These are phyloP conservation scores for Plantago lanceolata DNA, from an alignment of 305 asterid species.

Conservation along the genomic window DNA sequence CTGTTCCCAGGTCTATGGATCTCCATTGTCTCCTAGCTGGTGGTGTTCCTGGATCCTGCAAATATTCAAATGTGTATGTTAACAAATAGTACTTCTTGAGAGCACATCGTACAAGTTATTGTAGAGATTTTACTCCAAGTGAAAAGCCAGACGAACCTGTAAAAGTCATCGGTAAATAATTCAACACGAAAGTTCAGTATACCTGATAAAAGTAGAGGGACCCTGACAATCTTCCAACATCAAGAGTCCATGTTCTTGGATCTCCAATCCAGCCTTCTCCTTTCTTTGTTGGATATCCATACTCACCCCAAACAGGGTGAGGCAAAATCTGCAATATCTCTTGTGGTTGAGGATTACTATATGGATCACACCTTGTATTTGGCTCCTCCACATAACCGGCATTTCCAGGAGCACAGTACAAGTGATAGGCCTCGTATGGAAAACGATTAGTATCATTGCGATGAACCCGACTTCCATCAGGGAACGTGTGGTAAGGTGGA, in stretches of 20 bases:
- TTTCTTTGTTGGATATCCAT: constrained; percentile 56
- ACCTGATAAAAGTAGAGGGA: constrained; percentile 71
- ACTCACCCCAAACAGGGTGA: constrained; percentile 64
- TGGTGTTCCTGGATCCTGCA: constrained; percentile 63
- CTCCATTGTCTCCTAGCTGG: constrained; percentile 65
- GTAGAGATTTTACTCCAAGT: background rate
- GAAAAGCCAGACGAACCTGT: background rate
- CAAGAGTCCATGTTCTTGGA: constrained; percentile 60
- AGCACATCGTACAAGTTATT: too few relatives aligned
- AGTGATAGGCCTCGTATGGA: constrained; percentile 64
- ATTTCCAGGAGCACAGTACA: constrained; percentile 63
- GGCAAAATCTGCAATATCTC: constrained; percentile 71
- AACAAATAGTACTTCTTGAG: background rate
- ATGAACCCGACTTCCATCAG: constrained; percentile 51
- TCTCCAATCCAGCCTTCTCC: constrained; percentile 77
- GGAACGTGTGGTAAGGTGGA: constrained; percentile 62
- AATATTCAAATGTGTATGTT: background rate
- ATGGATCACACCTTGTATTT: constrained; percentile 52
- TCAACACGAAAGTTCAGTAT: background rate
- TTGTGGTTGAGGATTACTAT: constrained; percentile 74
- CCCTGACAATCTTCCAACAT: constrained; percentile 56
- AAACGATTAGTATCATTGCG: constrained; percentile 40
- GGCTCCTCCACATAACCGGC: constrained; percentile 43
- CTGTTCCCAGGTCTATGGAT: constrained; percentile 69
- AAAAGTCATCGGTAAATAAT: background rate